These are phyloP conservation scores for Mychonastes homosphaera DNA, from an alignment of 139 green algal genomes.

Conservation along the genomic window DNA sequence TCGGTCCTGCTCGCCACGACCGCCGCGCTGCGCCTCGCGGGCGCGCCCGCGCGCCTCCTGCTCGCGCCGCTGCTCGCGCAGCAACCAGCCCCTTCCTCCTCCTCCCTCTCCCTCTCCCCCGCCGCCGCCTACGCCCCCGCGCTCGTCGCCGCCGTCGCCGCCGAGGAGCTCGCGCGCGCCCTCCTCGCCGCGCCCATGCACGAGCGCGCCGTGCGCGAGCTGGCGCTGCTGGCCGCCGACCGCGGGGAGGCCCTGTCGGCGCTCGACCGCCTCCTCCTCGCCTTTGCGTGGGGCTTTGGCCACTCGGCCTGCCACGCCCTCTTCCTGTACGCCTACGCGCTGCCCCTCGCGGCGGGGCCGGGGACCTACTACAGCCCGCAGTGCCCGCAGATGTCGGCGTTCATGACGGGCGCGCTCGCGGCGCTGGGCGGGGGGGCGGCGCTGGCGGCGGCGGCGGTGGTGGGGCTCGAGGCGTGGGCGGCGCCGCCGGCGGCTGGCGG, in stretches of 20 bases:
- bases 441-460: slow-evolving; percentile 27
- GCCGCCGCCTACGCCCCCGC: slow-evolving; percentile 26
- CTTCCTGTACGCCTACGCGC: slow-evolving; percentile 37
- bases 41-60: background rate
- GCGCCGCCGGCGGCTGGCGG: too few relatives aligned
- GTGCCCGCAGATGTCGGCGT: slow-evolving; percentile 33
- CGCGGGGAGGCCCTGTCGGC: slow-evolving; percentile 21
- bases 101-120: background rate
- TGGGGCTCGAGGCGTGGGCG: slow-evolving; percentile 29
- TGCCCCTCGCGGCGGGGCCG: slow-evolving; percentile 30
- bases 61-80: background rate
- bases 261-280: slow-evolving; percentile 42
- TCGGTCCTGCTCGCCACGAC: slow-evolving; percentile 29
- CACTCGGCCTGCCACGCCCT: slow-evolving; percentile 34
- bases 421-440: slow-evolving; percentile 28
- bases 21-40: slow-evolving; percentile 18
- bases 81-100: background rate
- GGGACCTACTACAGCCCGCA: slow-evolving; percentile 25
- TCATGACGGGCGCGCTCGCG: slow-evolving; percentile 33
- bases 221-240: slow-evolving; percentile 4
- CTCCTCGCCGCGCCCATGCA: slow-evolving; percentile 22
- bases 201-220: slow-evolving; percentile 1
- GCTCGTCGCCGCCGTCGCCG: slow-evolving; percentile 23
- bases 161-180: slow-evolving; percentile 30
- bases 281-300: slow-evolving; percentile 41